These are phyloP conservation scores for Geranium rotundifolium DNA, from an alignment of 345 rosid genomes.

Conservation along the genomic window DNA sequence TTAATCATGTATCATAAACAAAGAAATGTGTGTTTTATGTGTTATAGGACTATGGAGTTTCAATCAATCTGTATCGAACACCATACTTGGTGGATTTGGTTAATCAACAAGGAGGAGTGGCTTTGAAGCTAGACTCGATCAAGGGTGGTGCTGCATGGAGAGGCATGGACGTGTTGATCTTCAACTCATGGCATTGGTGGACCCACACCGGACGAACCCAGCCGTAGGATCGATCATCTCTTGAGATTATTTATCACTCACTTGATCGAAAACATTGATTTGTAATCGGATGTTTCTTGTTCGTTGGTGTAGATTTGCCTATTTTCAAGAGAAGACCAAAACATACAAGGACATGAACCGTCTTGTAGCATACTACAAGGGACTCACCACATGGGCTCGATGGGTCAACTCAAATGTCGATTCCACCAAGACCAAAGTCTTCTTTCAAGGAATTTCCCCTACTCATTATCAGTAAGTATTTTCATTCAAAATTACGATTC, in stretches of 20 bases:
- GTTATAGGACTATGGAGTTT: neutral
- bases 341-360: neutral
- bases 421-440: neutral
- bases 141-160: constrained; percentile 18
- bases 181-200: constrained; percentile 57
- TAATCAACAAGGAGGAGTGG: constrained; percentile 23
- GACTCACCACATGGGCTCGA: neutral
- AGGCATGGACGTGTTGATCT: constrained; percentile 31
- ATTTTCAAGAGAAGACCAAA: neutral
- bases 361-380: neutral
- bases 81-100: constrained; percentile 17
- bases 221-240: neutral
- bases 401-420: neutral
- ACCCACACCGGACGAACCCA: constrained; percentile 17
- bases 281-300: neutral
- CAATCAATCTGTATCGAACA: constrained; percentile 17
- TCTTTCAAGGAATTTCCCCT: neutral
- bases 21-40: neutral
- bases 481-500: too few relatives aligned
- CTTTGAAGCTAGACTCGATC: constrained; percentile 25
- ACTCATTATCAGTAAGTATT: neutral
- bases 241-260: neutral
- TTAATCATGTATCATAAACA: too few relatives aligned
- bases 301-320: neutral
- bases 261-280: neutral